Base-by-base conservation (phyloP, 2,329 filamentous ascomycete species). In the Pseudogymnoascus pannorum region DNA sequence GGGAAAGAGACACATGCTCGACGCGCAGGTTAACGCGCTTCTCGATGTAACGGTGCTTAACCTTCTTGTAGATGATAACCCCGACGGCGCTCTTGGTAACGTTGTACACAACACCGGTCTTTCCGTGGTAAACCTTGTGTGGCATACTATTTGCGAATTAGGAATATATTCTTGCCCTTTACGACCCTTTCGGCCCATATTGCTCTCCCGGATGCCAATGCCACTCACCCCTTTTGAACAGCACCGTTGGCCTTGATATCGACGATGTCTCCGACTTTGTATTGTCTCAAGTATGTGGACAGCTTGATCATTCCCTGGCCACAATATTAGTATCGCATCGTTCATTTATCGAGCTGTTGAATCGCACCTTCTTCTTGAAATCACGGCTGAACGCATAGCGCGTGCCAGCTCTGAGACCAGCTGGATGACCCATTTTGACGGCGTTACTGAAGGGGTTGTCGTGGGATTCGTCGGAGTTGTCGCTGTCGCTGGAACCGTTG, bases 1-100 rank as follows among this genome's bases (percentile, higher is more conserved):
- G 89, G 72, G 93, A 97, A 77, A 90, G 89, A 75, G 82, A 81
- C 81, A 99, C 86, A 88, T 99, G 94, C 88, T 99, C 94, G 80
- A 97, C 81, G 77, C 94, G 91, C 82, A 99, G 85, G 87, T 96
- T 97, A 84, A 99, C 87, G 79, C 94, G 93, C 92, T 99, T 99
- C 90, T 99, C 94, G 78, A 99, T 85, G 87, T 97, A 99, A 76
- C 93, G 90, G 88, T 97, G 94, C 82, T 92, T 92, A 78, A 99
- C 94, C 80, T 95, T 91, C 87, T 96, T 97, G 89, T 96, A 93
- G 82, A 99, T 90, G 82, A 99, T 97, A 79, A 99, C 89, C 75
- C 94, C 94, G 77, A 99, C 92, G 69, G 94, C 90, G 73, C 86
- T 89, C 87, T 97, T 96, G 81, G 93, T 94, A 74, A 99, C 94